These are phyloP conservation scores for Pascua guehoae DNA, from an alignment of 1,284 basidiomycete genomes.

Conservation along the genomic window DNA sequence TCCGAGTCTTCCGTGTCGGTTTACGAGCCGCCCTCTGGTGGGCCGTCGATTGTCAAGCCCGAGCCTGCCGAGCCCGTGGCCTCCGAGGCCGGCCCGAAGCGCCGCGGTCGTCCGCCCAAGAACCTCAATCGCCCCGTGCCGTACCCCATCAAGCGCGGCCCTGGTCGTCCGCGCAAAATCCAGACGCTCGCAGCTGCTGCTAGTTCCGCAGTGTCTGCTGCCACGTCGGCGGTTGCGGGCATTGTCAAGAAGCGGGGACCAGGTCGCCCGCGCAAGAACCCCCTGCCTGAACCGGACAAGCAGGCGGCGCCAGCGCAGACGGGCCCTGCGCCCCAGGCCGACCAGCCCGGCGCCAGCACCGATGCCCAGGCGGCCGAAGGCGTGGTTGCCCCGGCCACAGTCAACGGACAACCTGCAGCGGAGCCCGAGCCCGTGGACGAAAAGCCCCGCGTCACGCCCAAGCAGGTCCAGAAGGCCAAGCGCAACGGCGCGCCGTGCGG, in stretches of 20 bases:
- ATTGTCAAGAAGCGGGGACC: conserved; percentile 1
- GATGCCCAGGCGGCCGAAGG: too few relatives aligned
- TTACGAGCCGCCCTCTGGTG: too few relatives aligned
- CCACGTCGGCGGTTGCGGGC: too few relatives aligned
- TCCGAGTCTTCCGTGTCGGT: too few relatives aligned
- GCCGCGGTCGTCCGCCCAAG: conserved; percentile 1
- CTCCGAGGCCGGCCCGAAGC: neutral
- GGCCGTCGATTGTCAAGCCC: neutral
- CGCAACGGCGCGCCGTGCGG: conserved; percentile 40
- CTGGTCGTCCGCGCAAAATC: conserved; percentile 13
- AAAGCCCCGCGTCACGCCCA: conserved; percentile 1
- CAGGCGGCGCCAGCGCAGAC: neutral
- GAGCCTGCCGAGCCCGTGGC: neutral
- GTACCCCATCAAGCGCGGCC: conserved; percentile 10
- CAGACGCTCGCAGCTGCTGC: neutral
- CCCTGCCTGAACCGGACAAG: neutral
- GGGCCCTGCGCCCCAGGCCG: too few relatives aligned
- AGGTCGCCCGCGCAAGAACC: conserved; percentile 6
- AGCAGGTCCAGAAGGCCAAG: conserved; percentile 12
- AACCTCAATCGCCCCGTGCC: neutral
- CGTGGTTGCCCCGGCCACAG: too few relatives aligned
- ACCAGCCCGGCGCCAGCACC: too few relatives aligned
- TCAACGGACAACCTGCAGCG: too few relatives aligned
- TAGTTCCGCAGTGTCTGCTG: too few relatives aligned
- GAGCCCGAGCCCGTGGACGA: neutral